These are phyloP conservation scores for Lithospermum erythrorhizon DNA, from an alignment of 257 asterid genomes.

Conservation along the genomic window DNA sequence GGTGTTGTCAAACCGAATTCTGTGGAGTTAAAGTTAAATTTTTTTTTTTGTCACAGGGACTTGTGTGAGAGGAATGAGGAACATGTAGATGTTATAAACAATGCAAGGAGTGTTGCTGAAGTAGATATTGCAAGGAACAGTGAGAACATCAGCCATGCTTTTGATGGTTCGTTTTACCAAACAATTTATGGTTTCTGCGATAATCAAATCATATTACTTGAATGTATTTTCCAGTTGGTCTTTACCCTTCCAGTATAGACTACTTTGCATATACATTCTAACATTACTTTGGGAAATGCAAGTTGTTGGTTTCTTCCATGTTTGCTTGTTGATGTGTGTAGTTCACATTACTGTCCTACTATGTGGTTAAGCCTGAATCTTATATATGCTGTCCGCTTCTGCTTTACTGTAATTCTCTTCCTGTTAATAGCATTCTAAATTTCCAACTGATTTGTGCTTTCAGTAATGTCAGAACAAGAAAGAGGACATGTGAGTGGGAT, in stretches of 20 bases:
- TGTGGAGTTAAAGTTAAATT: background rate
- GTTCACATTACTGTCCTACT: no score
- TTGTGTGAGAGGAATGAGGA: slow-evolving; percentile 39
- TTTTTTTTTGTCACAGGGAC: slow-evolving; percentile 30
- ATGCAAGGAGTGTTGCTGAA: slow-evolving; percentile 47
- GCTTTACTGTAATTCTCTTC: no score
- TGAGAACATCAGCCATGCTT: slow-evolving; percentile 29
- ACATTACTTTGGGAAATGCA: no score
- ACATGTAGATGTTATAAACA: slow-evolving; percentile 47
- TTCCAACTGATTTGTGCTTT: background rate
- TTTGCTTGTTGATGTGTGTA: no score
- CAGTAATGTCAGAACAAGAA: slow-evolving; percentile 60
- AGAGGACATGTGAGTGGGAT: slow-evolving; percentile 38
- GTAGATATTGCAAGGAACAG: slow-evolving; percentile 40
- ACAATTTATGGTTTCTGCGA: background rate
- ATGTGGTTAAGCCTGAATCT: no score
- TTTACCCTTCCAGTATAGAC: no score
- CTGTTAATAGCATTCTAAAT: no score
- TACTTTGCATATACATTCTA: no score
- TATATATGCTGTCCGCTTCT: no score
- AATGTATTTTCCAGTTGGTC: background rate
- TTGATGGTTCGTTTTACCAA: slow-evolving; percentile 37
- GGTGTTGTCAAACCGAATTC: background rate
- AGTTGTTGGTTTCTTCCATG: no score
- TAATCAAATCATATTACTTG: background rate